phyloP scores from a whole-genome alignment of 345 rosid species.

The Reutealis trisperma region DNA sequence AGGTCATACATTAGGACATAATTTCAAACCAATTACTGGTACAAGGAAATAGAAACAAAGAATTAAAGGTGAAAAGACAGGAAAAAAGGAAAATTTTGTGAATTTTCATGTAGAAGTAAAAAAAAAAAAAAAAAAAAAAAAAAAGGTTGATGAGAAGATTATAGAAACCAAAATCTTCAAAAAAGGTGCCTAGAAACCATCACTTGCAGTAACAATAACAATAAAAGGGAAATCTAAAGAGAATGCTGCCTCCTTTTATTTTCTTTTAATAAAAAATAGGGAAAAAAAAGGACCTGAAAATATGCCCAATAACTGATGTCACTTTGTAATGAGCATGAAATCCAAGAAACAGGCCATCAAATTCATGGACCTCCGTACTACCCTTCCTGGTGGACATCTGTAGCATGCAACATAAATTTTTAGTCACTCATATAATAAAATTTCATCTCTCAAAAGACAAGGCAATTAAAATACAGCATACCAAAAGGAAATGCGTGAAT shows the following conservation, averaged over 20 bases:
- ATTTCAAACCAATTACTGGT: too few species aligned
- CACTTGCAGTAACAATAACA: background rate
- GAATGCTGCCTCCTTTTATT: background rate
- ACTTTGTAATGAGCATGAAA: conserved; percentile 59
- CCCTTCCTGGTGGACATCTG: conserved; percentile 83
- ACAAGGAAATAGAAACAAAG: too few species aligned
- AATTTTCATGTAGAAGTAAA: too few species aligned
- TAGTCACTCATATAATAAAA: background rate
- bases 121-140: too few species aligned
- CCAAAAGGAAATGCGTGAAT: background rate
- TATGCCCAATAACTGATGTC: conserved; percentile 91
- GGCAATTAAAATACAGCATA: background rate
- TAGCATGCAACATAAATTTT: conserved; percentile 14
- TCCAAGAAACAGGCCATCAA: conserved; percentile 69
- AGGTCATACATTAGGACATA: too few species aligned
- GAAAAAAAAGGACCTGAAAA: conserved; percentile 70
- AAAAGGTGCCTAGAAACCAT: too few species aligned
- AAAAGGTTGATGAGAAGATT: too few species aligned
- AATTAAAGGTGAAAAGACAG: too few species aligned
- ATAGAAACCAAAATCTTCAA: too few species aligned
- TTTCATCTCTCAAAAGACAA: background rate
- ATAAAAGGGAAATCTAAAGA: background rate
- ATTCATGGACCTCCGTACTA: conserved; percentile 86
- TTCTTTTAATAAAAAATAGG: background rate
- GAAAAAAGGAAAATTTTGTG: too few species aligned